Conservation (phyloP, 331 rosid genomes). For the Quercus phellos region DNA sequence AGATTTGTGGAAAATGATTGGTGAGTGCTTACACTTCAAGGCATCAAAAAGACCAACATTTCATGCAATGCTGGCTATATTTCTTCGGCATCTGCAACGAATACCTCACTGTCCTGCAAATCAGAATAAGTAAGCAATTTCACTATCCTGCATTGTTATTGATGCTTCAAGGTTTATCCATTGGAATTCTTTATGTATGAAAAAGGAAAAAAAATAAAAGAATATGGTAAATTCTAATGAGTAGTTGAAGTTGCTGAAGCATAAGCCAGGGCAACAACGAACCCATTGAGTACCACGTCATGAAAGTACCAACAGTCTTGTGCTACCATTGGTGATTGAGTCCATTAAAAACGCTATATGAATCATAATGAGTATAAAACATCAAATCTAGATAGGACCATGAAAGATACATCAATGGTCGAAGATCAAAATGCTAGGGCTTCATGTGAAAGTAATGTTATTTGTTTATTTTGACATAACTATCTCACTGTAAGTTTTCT, state of each 20-base stretch:
- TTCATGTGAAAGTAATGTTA: background rate
- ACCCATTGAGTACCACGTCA: background rate
- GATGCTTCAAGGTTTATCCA: background rate
- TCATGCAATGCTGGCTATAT: conserved; percentile 76
- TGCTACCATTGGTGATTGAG: background rate
- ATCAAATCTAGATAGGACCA: background rate
- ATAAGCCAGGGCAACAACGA: background rate
- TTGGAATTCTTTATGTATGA: background rate
- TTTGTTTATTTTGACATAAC: background rate
- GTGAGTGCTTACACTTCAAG: conserved; percentile 93
- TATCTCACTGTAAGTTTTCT: background rate
- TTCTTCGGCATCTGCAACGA: conserved; percentile 91
- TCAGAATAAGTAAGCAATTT: conserved; percentile 77
- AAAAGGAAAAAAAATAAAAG: background rate
- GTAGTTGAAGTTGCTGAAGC: background rate
- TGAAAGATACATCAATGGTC: background rate
- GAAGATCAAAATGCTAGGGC: background rate
- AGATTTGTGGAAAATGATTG: conserved; percentile 97
- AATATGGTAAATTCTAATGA: background rate
- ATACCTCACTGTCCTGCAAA: conserved; percentile 89
- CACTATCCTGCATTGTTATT: background rate
- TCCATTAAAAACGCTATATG: background rate
- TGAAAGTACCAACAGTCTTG: background rate
- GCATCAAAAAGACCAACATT: conserved; percentile 86
- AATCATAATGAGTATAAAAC: background rate